phyloP scores from a whole-genome alignment of 139 green algal species.

The Spirogloea muscicola region DNA sequence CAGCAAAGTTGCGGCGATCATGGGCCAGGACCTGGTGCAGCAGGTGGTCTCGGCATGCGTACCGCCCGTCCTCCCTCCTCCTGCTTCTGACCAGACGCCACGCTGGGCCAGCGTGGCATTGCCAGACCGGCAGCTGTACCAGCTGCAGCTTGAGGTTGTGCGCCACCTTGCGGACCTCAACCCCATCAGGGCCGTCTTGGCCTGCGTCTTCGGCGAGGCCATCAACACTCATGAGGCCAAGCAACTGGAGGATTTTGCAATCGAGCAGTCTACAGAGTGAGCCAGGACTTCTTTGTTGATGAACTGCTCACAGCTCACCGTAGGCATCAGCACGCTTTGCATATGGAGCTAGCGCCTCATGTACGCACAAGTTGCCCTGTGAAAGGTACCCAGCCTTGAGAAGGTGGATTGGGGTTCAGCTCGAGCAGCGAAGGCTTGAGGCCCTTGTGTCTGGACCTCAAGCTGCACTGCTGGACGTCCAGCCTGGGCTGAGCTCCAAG shows the following conservation, averaged over 20 bases:
- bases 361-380: too few species aligned
- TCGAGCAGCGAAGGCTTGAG: too few species aligned
- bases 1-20: conserved; percentile 26
- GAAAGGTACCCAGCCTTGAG: too few species aligned
- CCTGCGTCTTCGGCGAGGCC: neutral
- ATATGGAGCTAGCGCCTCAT: too few species aligned
- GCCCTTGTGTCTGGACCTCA: too few species aligned
- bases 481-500: too few species aligned
- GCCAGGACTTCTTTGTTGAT: too few species aligned
- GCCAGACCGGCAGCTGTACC: neutral
- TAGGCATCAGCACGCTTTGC: too few species aligned
- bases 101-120: neutral
- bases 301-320: too few species aligned
- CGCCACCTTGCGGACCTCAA: conserved; percentile 14
- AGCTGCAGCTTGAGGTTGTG: conserved; percentile 32
- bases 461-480: too few species aligned
- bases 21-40: conserved; percentile 34
- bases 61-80: conserved; percentile 19
- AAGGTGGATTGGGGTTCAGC: too few species aligned
- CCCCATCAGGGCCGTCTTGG: conserved; percentile 24
- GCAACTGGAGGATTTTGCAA: conserved; percentile 11
- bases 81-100: neutral
- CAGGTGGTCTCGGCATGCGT: conserved; percentile 33
- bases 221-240: neutral
- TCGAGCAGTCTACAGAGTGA: conserved; percentile 14